phyloP scores from a whole-genome alignment of 148 eudicot genomes.

The Polygonum maritimum region DNA sequence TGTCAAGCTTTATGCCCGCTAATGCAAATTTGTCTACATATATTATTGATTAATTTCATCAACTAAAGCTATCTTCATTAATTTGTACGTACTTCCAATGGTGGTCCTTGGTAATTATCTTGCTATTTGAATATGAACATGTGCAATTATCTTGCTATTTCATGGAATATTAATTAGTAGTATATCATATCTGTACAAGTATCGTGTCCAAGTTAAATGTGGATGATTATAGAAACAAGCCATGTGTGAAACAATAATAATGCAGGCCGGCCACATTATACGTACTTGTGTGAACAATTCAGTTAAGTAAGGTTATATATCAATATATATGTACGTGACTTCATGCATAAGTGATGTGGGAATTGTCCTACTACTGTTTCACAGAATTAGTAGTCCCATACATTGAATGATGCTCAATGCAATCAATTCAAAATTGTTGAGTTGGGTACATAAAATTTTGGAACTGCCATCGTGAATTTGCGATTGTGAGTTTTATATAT shows the following conservation, averaged over 20 bases:
- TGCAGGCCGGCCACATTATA: background rate
- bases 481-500: no score
- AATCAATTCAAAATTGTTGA: no score
- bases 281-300: background rate
- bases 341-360: no score
- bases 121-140: background rate
- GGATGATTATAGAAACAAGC: background rate
- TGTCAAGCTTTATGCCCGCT: background rate
- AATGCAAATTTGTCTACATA: background rate
- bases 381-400: no score
- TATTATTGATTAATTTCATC: background rate
- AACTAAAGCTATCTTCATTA: background rate
- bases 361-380: no score
- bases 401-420: no score
- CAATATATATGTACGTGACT: no score
- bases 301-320: background rate
- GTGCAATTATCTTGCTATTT: background rate
- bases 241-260: slow-evolving; percentile 4
- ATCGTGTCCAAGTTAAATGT: background rate
- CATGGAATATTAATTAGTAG: no score
- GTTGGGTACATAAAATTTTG: no score
- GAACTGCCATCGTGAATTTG: no score
- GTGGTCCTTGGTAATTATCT: background rate
- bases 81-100: background rate
- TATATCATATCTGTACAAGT: background rate